phyloP scores from a whole-genome alignment of 2,329 filamentous ascomycete species.

The Oidium heveae region DNA sequence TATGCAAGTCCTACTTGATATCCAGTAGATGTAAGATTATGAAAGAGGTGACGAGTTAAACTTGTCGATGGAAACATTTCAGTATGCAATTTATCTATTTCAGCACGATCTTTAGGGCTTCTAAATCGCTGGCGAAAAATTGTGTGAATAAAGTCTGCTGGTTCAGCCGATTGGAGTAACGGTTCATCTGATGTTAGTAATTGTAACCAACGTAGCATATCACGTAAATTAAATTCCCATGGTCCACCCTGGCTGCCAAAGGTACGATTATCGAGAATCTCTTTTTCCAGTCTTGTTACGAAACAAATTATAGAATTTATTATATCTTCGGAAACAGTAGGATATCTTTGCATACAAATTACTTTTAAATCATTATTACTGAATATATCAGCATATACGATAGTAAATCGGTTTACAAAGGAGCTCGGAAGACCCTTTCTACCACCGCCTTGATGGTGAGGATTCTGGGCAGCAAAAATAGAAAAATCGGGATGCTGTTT shows the following conservation, averaged over 20 bases:
- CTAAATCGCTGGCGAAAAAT: conserved; percentile 79
- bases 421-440: conserved; percentile 84
- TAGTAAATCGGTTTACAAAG: conserved; percentile 94
- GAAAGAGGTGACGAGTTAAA: conserved; percentile 35
- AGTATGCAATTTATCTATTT: conserved; percentile 40
- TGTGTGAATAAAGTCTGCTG: conserved; percentile 54
- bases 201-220: conserved; percentile 69
- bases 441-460: conserved; percentile 87
- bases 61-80: conserved; percentile 27
- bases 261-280: conserved; percentile 32
- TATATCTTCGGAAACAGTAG: conserved; percentile 29
- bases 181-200: conserved; percentile 36
- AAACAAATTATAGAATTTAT: conserved; percentile 50
- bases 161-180: conserved; percentile 31
- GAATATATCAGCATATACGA: conserved; percentile 89
- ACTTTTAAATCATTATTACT: conserved; percentile 52
- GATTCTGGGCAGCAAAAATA: conserved; percentile 94
- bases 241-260: conserved; percentile 46
- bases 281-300: conserved; percentile 52
- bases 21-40: conserved; percentile 37
- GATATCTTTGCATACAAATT: conserved; percentile 61
- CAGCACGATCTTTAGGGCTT: conserved; percentile 35
- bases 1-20: conserved; percentile 62
- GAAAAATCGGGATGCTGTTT: conserved; percentile 69
- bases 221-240: conserved; percentile 89